These are phyloP conservation scores for Trypanosoma cruzi DNA, from an alignment of 208 protist genomes.

Conservation along the genomic window DNA sequence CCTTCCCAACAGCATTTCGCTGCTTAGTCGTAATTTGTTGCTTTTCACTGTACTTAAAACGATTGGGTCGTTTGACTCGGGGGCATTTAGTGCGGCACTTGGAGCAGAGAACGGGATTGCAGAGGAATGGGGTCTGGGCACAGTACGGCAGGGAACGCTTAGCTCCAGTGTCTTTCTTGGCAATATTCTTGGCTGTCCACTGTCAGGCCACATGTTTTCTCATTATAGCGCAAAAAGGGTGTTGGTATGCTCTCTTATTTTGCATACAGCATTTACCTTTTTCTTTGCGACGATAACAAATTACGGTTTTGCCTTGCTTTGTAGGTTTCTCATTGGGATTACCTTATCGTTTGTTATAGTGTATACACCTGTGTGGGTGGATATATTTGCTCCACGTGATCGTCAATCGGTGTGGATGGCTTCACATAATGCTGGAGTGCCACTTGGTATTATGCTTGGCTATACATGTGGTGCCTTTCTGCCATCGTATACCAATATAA, in stretches of 20 bases:
- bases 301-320: slow-evolving; percentile 57
- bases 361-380: slow-evolving; percentile 93
- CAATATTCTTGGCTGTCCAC: slow-evolving; percentile 76
- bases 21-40: slow-evolving; percentile 63
- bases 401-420: slow-evolving; percentile 91
- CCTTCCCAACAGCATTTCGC: slow-evolving; percentile 10
- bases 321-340: slow-evolving; percentile 88
- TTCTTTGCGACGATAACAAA: slow-evolving; percentile 61
- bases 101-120: slow-evolving; percentile 75
- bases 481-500: slow-evolving; percentile 43
- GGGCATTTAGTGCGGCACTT: slow-evolving; percentile 84
- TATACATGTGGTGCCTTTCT: slow-evolving; percentile 84
- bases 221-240: slow-evolving; percentile 70
- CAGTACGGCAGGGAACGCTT: slow-evolving; percentile 64
- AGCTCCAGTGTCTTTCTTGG: slow-evolving; percentile 88
- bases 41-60: slow-evolving; percentile 86
- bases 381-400: slow-evolving; percentile 88
- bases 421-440: slow-evolving; percentile 89
- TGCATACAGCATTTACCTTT: slow-evolving; percentile 84
- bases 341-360: slow-evolving; percentile 92
- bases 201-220: slow-evolving; percentile 76
- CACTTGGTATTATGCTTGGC: slow-evolving; percentile 92
- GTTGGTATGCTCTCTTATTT: slow-evolving; percentile 47
- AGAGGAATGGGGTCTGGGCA: slow-evolving; percentile 54
- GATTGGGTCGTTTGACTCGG: slow-evolving; percentile 88